Evolutionary conservation across 208 protist genomes (phyloP).

Genomic region (Strigomonas oncopelti): DNA sequence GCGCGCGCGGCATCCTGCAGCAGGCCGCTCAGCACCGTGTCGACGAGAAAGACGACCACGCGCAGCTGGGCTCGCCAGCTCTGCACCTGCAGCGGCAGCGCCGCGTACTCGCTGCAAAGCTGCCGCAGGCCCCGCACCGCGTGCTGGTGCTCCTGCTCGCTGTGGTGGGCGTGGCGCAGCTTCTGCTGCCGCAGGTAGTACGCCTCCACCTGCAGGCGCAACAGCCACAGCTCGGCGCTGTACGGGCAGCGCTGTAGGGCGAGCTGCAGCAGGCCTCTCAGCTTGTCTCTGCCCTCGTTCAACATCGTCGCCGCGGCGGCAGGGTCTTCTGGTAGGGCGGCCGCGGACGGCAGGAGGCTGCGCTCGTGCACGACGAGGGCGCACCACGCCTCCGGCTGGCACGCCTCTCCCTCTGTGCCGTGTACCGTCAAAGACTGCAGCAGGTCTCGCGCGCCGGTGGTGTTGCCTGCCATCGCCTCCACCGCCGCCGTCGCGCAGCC

Average conservation of each 20-base stretch:
- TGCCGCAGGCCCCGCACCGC: conserved; percentile 32
- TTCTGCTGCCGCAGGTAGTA: background rate
- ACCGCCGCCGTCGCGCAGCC: background rate
- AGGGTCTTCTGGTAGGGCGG: background rate
- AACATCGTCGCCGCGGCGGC: too few relatives aligned
- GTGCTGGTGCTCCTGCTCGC: background rate
- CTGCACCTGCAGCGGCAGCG: conserved; percentile 22
- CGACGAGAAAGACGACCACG: background rate
- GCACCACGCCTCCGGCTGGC: background rate
- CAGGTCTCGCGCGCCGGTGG: too few relatives aligned
- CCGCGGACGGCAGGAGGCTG: background rate
- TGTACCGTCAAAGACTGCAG: background rate
- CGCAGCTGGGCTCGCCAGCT: conserved; percentile 8
- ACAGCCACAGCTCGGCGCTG: conserved; percentile 59
- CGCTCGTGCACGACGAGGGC: background rate
- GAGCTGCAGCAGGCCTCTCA: conserved; percentile 16
- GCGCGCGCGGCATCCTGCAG: conserved; percentile 24
- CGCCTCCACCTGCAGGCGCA: conserved; percentile 46
- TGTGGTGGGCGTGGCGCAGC: background rate
- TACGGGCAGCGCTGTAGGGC: conserved; percentile 34
- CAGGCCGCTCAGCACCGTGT: conserved; percentile 11
- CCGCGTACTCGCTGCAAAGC: conserved; percentile 31
- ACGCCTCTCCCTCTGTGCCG: background rate
- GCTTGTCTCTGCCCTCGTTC: background rate
- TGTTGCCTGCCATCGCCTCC: background rate